phyloP scores from a whole-genome alignment of 129 eudicot genomes.

The Rutidosis leptorrhynchoides region DNA sequence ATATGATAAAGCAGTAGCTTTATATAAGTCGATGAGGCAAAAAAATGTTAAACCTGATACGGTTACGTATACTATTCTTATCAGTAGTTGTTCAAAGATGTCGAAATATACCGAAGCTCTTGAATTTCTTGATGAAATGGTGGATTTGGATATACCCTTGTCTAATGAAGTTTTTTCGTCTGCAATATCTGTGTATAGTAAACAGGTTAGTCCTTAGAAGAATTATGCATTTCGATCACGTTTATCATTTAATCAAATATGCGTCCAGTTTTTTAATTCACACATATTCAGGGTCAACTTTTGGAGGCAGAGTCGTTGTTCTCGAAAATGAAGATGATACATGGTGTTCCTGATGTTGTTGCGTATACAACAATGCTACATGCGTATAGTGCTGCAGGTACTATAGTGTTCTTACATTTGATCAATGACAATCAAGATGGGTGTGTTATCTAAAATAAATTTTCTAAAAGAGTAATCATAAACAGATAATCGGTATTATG shows the following conservation, averaged over 20 bases:
- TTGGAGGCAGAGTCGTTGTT: conserved; percentile 72
- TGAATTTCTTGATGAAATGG: conserved; percentile 67
- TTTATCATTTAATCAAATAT: conserved; percentile 10
- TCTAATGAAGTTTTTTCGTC: conserved; percentile 86
- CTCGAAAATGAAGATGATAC: conserved; percentile 61
- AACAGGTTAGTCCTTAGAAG: conserved; percentile 54
- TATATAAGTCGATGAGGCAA: conserved; percentile 62
- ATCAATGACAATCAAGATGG: neutral
- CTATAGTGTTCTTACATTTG: conserved; percentile 23
- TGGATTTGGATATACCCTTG: conserved; percentile 47
- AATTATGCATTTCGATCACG: neutral
- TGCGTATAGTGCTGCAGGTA: conserved; percentile 72
- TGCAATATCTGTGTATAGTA: conserved; percentile 75
- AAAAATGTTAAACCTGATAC: conserved; percentile 80
- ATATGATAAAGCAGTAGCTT: conserved; percentile 57
- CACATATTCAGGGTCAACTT: conserved; percentile 56
- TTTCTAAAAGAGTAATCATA: too few species aligned
- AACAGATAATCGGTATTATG: neutral
- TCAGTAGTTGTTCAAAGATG: conserved; percentile 87
- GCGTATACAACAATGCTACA: conserved; percentile 85
- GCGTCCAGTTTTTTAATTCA: conserved; percentile 10
- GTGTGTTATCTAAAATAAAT: too few species aligned
- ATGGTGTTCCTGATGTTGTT: conserved; percentile 71
- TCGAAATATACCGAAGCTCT: conserved; percentile 73
- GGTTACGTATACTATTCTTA: conserved; percentile 68